phyloP scores from a whole-genome alignment of 2,329 filamentous ascomycete species.

The Ophiostoma quercus region DNA sequence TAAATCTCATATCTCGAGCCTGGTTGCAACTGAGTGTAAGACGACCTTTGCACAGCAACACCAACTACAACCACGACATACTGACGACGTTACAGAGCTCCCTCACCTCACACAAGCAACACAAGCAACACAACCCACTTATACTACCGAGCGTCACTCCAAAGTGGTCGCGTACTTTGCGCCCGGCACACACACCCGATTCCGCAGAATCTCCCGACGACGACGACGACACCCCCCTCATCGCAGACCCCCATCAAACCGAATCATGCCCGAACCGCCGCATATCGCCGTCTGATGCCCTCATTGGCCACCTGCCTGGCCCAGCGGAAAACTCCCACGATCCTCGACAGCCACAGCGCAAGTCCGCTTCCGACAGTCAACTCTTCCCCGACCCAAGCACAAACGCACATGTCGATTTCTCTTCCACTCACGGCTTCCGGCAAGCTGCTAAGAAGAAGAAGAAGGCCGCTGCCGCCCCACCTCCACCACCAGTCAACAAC shows the following conservation, averaged over 20 bases:
- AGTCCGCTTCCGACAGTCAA: slow-evolving; percentile 30
- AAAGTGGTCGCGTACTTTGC: slow-evolving; percentile 29
- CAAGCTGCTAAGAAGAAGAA: slow-evolving; percentile 57
- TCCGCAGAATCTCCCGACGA: slow-evolving; percentile 23
- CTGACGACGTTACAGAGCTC: slow-evolving; percentile 18
- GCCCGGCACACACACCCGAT: slow-evolving; percentile 16
- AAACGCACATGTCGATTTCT: slow-evolving; percentile 51
- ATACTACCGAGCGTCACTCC: slow-evolving; percentile 32
- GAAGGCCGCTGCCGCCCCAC: slow-evolving; percentile 29
- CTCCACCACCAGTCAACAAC: slow-evolving; percentile 35
- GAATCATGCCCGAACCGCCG: slow-evolving; percentile 24
- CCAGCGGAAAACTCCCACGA: not conserved
- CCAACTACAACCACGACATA: not conserved
- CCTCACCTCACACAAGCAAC: not conserved
- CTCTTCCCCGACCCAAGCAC: slow-evolving; percentile 45
- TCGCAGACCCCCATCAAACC: slow-evolving; percentile 26
- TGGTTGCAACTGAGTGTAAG: slow-evolving; percentile 37
- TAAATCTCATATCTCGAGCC: slow-evolving; percentile 39
- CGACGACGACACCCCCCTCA: slow-evolving; percentile 23
- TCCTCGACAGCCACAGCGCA: slow-evolving; percentile 16
- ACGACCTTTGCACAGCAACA: slow-evolving; percentile 15
- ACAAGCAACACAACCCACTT: not conserved
- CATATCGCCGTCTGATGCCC: slow-evolving; percentile 13
- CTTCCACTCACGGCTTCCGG: slow-evolving; percentile 48
- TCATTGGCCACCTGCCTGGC: slow-evolving; percentile 8